Base-by-base conservation (phyloP, 1,139 yeast species). In the Kodamaea arcana region DNA sequence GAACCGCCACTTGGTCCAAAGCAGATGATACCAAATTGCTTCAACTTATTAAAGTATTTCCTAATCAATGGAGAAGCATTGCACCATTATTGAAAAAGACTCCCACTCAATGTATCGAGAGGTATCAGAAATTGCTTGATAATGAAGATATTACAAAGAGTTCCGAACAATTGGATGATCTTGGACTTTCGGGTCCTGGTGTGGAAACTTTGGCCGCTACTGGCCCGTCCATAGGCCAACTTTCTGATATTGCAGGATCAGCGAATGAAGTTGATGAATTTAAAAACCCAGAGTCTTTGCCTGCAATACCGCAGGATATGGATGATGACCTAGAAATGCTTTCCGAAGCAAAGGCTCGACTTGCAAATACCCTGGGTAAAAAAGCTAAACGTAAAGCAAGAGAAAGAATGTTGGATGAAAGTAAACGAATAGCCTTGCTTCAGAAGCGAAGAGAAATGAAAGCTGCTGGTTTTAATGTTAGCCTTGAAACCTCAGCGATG, bases 41-140 rank as follows among this genome's bases (percentile, higher is more conserved):
- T 38, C 72, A 73, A 31, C 51, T 87, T 43, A 90, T 85, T 0
- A 75, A 76, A 46, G 56, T 80, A 22, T 65, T 90, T 51, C 97
- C 97, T 2, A 88, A 90, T 41, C 97, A 90, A 59, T 92, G 98
- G 98, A 72, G 95, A 32, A 80, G 94, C 3, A 84, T 92, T 21
- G 84, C 95, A 1, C 79, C 86, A 4, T 58, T 81, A 9, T 66
- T 90, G 56, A 94, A 92, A 0, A 65, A 97, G 37, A 85, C 97
- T 0, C 92, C 96, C 0, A 80, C 87, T 11, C 86, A 82, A 42
- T 87, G 95, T 59, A 77, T 85, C n/a, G 95, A 88, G 46, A 62
- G 97, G 41, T 92, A 87, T 52, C 94, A 85, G 51, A 72, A 71
- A 43, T 65, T 92, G 21, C 55, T 88, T n/a, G 84, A 80, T 38